These are phyloP conservation scores for Arachnomyces sp. DNA, from an alignment of 2,329 filamentous ascomycete genomes.

Conservation along the genomic window DNA sequence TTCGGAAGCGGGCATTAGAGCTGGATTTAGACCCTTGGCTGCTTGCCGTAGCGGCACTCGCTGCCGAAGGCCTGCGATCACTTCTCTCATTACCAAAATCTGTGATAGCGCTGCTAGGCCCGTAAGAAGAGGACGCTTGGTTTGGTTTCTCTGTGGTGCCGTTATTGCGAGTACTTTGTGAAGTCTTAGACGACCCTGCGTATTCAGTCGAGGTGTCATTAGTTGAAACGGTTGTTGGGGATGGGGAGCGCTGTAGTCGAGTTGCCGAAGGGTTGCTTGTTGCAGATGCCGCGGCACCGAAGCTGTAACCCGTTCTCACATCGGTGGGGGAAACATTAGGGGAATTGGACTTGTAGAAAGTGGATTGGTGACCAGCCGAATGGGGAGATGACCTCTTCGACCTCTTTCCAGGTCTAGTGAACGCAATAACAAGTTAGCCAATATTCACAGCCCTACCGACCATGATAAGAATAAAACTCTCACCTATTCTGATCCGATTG, in stretches of 20 bases:
- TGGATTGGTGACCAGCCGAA: constrained; percentile 6
- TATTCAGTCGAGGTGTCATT: not conserved
- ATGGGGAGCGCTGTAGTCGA: constrained; percentile 1
- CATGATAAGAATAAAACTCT: constrained; percentile 13
- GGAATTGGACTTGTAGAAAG: constrained; percentile 26
- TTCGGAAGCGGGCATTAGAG: constrained; percentile 58
- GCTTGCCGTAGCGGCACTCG: constrained; percentile 73
- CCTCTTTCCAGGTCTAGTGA: constrained; percentile 6
- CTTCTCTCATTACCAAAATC: constrained; percentile 54
- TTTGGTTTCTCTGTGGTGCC: constrained; percentile 6
- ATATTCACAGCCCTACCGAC: not conserved
- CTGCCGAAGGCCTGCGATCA: constrained; percentile 71
- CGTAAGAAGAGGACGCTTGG: constrained; percentile 56
- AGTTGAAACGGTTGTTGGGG: not conserved
- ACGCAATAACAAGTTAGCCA: too few species aligned
- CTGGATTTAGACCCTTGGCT: constrained; percentile 61
- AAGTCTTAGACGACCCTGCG: not conserved
- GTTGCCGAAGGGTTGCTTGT: constrained; percentile 1
- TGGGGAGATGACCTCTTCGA: constrained; percentile 25
- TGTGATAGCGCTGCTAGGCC: constrained; percentile 44
- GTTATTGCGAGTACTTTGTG: constrained; percentile 2
- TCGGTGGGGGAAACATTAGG: constrained; percentile 33
- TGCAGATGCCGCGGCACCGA: constrained; percentile 5
- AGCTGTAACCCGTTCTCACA: constrained; percentile 21
- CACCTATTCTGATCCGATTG: constrained; percentile 24